These are phyloP conservation scores for Tuctoria greenei DNA, from an alignment of 176 grass and related monocot species.

Conservation along the genomic window DNA sequence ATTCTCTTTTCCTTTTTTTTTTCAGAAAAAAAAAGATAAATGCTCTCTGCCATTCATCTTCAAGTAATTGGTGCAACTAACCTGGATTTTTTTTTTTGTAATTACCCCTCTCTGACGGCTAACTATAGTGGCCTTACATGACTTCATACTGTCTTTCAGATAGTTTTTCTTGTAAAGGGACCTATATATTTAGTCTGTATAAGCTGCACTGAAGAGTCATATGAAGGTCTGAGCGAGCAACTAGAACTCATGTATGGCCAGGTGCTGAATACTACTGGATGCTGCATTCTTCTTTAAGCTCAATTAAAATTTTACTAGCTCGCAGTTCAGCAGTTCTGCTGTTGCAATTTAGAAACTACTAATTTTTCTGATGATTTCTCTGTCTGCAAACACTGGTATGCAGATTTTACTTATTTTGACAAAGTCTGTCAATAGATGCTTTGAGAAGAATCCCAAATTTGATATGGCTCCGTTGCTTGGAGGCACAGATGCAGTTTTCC, in stretches of 20 bases:
- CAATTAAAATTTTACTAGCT: not conserved
- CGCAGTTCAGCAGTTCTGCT: not conserved
- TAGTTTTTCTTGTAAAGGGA: constrained; percentile 97
- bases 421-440: constrained; percentile 88
- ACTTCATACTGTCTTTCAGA: constrained; percentile 51
- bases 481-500: constrained; percentile 90
- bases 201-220: constrained; percentile 89
- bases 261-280: constrained; percentile 46
- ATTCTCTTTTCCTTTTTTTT: not conserved
- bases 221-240: constrained; percentile 75
- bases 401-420: constrained; percentile 98
- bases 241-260: constrained; percentile 97
- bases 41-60: not conserved
- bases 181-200: constrained; percentile 98
- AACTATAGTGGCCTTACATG: constrained; percentile 1
- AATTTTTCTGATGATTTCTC: constrained; percentile 36
- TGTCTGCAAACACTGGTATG: constrained; percentile 31
- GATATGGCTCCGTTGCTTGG: constrained; percentile 88
- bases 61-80: not conserved
- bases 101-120: not conserved
- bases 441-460: constrained; percentile 98
- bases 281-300: constrained; percentile 26
- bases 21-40: not conserved
- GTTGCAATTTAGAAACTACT: not conserved
- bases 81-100: constrained; percentile 8